Base-by-base conservation (phyloP, 805 yeast genomes). In the Starmerella floris region DNA sequence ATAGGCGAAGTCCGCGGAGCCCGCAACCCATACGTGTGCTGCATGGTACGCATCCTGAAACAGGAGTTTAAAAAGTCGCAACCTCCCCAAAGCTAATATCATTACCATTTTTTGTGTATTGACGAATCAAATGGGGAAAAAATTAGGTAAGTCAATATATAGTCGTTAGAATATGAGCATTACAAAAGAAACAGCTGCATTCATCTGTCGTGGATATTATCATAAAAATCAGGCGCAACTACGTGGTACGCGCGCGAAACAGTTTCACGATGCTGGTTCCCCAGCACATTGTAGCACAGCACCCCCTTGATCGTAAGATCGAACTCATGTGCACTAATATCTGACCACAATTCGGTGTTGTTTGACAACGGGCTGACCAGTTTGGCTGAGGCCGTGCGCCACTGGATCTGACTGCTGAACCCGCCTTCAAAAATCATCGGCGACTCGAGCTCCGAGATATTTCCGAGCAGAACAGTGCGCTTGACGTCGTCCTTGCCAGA, bases 281-380 rank as follows among this genome's bases (percentile, higher is more conserved):
- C 58, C 49, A 87, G 66, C 1, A 94, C 65, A 39, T 72, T 73
- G 60, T 88, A 88, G 54, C 73, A 76, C 57, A 88, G 68, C 20
- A 78, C 76, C 1, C 97, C 97, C 39, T 94, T 67, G 3, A 88
- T 68, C 19, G 84, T 80, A 51, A 88, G 64, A 46, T 84, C 95
- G 59, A 87, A 88, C 11, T 94, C 94, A 56, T 82, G 73, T 46
- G 74, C 72, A 10, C 79, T 75, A 11, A 88, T 73, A 11, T 67
- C 65, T 40, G 73, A 72, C 97, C 97, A 87, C 23, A 52, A 53
- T 5, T 51, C 54, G 5, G 54, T 50, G 26, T 50, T 57, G 50
- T 66, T 61, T 15, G 55, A 61, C 19, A 94, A 91, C 0, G 96
- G 96, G 42, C 74, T 71, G 15, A 77, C 46, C 19, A 88, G 66